Base-by-base conservation (phyloP, 2,329 filamentous ascomycete genomes). In the Aureobasidium sp. region DNA sequence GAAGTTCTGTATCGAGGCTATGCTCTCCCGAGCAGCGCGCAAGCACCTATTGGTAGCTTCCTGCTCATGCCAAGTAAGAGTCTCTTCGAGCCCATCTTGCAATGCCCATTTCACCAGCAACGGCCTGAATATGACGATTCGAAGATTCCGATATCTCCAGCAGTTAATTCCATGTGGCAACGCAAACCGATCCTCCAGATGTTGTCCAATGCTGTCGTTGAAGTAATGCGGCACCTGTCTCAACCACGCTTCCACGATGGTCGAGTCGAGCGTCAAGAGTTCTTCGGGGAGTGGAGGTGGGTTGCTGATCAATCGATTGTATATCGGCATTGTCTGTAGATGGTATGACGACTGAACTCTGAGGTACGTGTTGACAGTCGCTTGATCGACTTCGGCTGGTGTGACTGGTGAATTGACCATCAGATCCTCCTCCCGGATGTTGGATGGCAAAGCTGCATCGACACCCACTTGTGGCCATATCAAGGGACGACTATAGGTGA, bases 401-500 rank as follows among this genome's bases (percentile, higher is more conserved):
- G 47, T 34, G 5, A 45, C 29, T 22, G 27, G 20, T n/a, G 48
- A 53, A 14, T 39, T 27, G 22, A 39, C 15, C 22, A 27, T 53
- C 2, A 61, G 2, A 15, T 61, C 39, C 20, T 61, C 36, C 15
- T 61, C 57, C 15, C 47, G 15, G 15, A 61, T 61, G 27, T 61
- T 61, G 6, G 48, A 61, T 5, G 59, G 59, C 29, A 61, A 11
- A 25, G 49, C 68, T 14, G 76, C 76, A 56, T 80, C 78, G 0
- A 79, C 75, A 47, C 74, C 74, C 15, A 77, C 73, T 42, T 75
- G 73, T 4, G 78, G 78, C 59, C 78, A 73, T 22, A 77, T 72
- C 56, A 80, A 72, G 0, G 79, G 79, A 37, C 79, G 74, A 25
- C 78, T 77, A 64, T 80, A 80, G 0, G 79, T 81, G 57, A 81